A percentile compares a stretch with the other conserved stretches of the same genome.
Conservation (phyloP, 2,329 filamentous ascomycete genomes). For the Xylaria sp. region DNA sequence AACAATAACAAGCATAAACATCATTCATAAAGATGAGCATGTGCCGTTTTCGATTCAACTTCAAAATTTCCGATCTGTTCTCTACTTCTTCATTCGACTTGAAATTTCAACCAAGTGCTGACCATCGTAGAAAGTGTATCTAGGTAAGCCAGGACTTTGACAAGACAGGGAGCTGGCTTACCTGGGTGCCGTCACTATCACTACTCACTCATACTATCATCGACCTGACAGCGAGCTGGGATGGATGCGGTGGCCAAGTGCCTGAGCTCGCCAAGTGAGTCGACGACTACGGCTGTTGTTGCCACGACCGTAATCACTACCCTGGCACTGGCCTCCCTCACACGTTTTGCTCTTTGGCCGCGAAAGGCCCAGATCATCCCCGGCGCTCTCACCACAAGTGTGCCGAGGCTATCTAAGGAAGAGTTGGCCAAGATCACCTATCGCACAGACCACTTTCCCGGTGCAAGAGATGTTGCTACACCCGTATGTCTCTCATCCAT, state of each 20-base stretch:
- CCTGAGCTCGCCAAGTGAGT: constrained; percentile 42
- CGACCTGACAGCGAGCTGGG: background rate
- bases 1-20: background rate
- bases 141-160: constrained; percentile 15
- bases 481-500: constrained; percentile 59
- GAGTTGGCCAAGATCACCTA: constrained; percentile 62
- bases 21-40: background rate
- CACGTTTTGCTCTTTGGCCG: constrained; percentile 55
- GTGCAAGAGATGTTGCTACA: constrained; percentile 77
- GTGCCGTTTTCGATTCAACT: background rate
- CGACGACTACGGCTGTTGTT: constrained; percentile 50
- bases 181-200: background rate
- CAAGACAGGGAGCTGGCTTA: background rate
- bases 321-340: constrained; percentile 53
- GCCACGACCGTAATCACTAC: constrained; percentile 58
- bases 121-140: background rate
- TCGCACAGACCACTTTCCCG: constrained; percentile 75
- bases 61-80: background rate
- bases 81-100: background rate
- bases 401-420: constrained; percentile 52
- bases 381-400: constrained; percentile 58
- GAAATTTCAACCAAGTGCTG: background rate
- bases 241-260: constrained; percentile 50
- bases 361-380: constrained; percentile 54
- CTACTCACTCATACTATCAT: background rate